Base-by-base conservation (phyloP, 1,284 basidiomycete genomes). In the Rhodofomes roseus region DNA sequence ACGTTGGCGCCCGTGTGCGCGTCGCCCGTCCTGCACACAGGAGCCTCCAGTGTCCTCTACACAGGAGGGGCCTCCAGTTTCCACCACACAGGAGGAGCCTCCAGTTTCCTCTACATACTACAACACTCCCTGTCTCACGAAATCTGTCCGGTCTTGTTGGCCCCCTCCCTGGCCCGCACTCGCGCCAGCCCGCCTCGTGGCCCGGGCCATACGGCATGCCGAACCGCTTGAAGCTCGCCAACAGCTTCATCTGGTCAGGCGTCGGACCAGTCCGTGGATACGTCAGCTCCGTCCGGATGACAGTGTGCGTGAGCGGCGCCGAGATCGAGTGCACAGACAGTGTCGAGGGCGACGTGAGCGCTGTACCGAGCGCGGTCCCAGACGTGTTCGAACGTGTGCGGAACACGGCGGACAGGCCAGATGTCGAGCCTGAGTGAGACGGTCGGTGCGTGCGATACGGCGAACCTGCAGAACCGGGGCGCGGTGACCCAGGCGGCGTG, bases 181-280 rank as follows among this genome's bases (percentile, higher is more conserved):
- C n/a, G n/a, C n/a, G n/a, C n/a, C n/a, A n/a, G n/a, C n/a, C n/a
- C n/a, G n/a, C n/a, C n/a, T n/a, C n/a, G n/a, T n/a, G n/a, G n/a
- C n/a, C n/a, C n/a, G 73, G 63, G 0, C 83, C 82, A 50, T 82
- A 84, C 37, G 82, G 82, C 57, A 81, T 67, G 8, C 81, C 80
- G 61, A 83, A 84, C 56, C 71, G 72, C 51, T 76, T 78, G 55
- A 83, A 68, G 18, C 73, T 74, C 46, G 77, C 76, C 58, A 84
- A 76, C 58, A 84, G 71, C 63, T 76, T 77, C 59, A 84, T 70
- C 65, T 84, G 82, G 57, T 84, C 81, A 0, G 81, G 73, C 18
- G 82, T 84, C 44, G 82, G 76, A 0, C 83, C 82, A 7, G 73
- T 69, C 54, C 73, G 72, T 18, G 82, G 82, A 62, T 77, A 81